Percentiles rank a stretch among this genome's conserved stretches.
phyloP scores from a whole-genome alignment of 345 rosid genomes.

The Corchorus olitorius region DNA sequence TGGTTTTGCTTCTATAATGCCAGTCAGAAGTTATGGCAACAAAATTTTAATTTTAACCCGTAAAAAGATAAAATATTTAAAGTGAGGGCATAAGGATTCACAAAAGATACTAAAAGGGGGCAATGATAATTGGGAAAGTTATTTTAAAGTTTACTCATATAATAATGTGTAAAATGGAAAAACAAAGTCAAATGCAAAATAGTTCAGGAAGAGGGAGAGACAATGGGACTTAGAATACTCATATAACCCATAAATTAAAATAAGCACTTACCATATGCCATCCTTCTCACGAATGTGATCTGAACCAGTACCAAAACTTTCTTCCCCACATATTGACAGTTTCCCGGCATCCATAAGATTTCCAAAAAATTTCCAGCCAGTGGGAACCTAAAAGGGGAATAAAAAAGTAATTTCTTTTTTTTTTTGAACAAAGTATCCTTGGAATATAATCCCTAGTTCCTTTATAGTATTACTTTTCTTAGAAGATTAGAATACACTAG shows the following conservation, averaged over 20 bases:
- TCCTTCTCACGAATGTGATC: conserved; percentile 97
- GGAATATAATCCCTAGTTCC: not conserved
- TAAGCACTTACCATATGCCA: conserved; percentile 79
- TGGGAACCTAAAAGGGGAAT: conserved; percentile 63
- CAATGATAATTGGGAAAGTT: not conserved
- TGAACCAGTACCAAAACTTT: conserved; percentile 97
- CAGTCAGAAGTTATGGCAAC: not conserved
- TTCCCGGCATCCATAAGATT: conserved; percentile 98
- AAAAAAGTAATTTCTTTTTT: conserved; percentile 24
- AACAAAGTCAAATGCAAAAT: not conserved
- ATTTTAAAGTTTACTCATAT: not conserved
- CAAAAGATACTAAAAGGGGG: not conserved
- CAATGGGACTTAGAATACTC: not conserved
- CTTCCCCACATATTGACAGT: conserved; percentile 93
- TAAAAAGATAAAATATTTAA: not conserved
- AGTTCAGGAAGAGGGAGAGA: not conserved
- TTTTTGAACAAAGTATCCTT: conserved; percentile 22
- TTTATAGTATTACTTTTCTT: not conserved
- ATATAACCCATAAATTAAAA: conserved; percentile 1
- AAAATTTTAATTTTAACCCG: not conserved
- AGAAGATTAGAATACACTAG: conserved; percentile 10
- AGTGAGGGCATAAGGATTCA: not conserved
- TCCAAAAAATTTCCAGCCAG: conserved; percentile 97
- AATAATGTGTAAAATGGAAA: not conserved
- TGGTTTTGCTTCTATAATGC: not conserved